Conservation (phyloP, 495 filamentous ascomycete species). For the Chaetomium cochliodes region DNA sequence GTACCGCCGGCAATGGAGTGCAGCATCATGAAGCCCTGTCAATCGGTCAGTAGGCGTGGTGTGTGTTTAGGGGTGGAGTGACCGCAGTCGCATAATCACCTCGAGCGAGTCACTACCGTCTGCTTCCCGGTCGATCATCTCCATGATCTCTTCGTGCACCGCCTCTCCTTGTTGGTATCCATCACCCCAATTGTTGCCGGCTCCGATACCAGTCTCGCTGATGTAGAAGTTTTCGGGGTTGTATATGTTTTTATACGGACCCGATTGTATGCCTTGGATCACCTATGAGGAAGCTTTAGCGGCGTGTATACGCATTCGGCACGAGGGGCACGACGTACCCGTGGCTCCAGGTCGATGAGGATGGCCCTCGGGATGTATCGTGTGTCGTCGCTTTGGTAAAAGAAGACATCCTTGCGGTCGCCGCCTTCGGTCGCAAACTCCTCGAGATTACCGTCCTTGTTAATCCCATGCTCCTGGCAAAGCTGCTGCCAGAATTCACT, state of each 20-base stretch:
- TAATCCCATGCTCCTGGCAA: constrained; percentile 97
- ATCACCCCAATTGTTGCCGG: constrained; percentile 97
- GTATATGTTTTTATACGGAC: constrained; percentile 95
- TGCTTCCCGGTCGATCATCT: constrained; percentile 98
- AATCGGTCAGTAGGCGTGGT: not conserved
- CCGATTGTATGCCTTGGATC: constrained; percentile 86
- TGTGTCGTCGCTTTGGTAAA: constrained; percentile 98
- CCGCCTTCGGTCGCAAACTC: constrained; percentile 95
- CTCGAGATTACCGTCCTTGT: constrained; percentile 91
- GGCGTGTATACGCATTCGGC: not conserved
- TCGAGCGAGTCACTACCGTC: constrained; percentile 97
- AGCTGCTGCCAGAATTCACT: constrained; percentile 97
- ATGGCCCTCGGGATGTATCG: constrained; percentile 97
- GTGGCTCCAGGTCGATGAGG: constrained; percentile 88
- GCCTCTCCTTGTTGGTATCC: constrained; percentile 89
- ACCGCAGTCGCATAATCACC: constrained; percentile 42
- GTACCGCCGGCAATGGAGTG: constrained; percentile 98
- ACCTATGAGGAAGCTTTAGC: constrained; percentile 53
- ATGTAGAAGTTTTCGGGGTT: constrained; percentile 99
- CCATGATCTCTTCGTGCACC: constrained; percentile 95
- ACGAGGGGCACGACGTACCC: constrained; percentile 54
- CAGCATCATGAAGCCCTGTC: constrained; percentile 91
- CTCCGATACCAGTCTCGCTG: constrained; percentile 84
- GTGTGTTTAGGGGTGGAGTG: not conserved
- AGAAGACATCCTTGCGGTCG: constrained; percentile 98